Base-by-base conservation (phyloP, 176 grass and related monocot species). In the Avena atlantica region DNA sequence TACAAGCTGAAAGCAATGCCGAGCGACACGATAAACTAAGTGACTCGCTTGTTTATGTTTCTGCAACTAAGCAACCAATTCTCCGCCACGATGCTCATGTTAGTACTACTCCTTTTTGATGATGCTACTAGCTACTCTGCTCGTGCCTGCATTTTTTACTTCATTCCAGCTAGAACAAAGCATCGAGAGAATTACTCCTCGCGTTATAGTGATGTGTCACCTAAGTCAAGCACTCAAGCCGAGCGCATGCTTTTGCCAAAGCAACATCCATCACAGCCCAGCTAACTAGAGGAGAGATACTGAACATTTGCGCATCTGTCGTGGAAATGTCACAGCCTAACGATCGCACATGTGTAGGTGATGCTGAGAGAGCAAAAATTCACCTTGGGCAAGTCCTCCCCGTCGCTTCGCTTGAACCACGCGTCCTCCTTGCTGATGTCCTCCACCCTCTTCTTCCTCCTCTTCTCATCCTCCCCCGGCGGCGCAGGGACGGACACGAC, bases 401-500 rank as follows among this genome's bases (percentile, higher is more conserved):
- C 76, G 40, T 67, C 65, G 44, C 23, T 36, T 47, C 72, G 78
- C 76, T 94, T 98, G 70, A 98, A 98, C 97, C 97, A 98, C 20
- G 97, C 97, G 59, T 96, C 97, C 89, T 98, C 97, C 89, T 23
- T 82, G 7, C 85, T 89, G 56, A 98, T 96, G 29, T 98, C 97
- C 84, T 98, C 97, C 75, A 98, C 86, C 16, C 90, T 88, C 85
- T 92, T 84, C 85, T 96, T 96, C 87, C 97, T 93, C 70, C 85
- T 84, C 84, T 2, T 89, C 89, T 98, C 96, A 8, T 86, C 79
- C 50, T 75, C 88, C 61, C n/a, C 68, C 5, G 59, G 76, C 81
- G 15, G 81, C 76, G 20, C 8, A 13, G 66, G n/a, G 20, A 36
- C 56, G 48, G 80, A 1, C n/a, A 66, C 86, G 53, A 45, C n/a